Percentiles rank a stretch among this genome's conserved stretches.
Conservation (phyloP, 495 filamentous ascomycete species). For the Cryomyces antarcticus region DNA sequence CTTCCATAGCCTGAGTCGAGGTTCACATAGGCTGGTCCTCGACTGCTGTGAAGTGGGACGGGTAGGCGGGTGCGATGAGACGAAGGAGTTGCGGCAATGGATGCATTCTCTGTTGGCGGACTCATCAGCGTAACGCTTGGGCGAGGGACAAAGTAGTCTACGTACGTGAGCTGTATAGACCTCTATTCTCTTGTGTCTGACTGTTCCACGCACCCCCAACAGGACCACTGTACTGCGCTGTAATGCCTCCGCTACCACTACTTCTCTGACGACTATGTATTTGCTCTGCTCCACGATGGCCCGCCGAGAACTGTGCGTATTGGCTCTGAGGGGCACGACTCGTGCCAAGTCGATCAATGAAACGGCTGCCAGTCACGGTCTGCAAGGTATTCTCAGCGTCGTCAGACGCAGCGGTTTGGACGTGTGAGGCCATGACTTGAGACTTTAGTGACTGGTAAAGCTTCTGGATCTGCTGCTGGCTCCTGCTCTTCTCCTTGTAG, state of each 20-base stretch:
- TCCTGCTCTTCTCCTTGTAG: slow-evolving; percentile 52
- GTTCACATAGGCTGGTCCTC: not conserved
- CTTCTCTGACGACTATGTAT: slow-evolving; percentile 27
- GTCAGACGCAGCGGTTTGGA: slow-evolving; percentile 49
- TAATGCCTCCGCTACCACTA: slow-evolving; percentile 23
- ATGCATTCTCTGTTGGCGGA: slow-evolving; percentile 4
- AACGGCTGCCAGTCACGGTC: slow-evolving; percentile 6
- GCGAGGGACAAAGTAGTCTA: too few species aligned
- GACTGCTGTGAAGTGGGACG: not conserved
- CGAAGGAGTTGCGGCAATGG: slow-evolving; percentile 6
- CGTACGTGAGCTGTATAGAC: too few species aligned
- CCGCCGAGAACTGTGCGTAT: slow-evolving; percentile 14
- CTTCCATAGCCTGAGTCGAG: too few species aligned
- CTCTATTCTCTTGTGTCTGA: too few species aligned
- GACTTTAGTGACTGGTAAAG: slow-evolving; percentile 71
- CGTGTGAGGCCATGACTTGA: slow-evolving; percentile 44
- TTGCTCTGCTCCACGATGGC: slow-evolving; percentile 22
- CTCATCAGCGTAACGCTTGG: too few species aligned
- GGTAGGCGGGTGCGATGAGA: slow-evolving; percentile 6
- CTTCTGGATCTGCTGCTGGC: slow-evolving; percentile 59
- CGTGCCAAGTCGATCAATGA: slow-evolving; percentile 9
- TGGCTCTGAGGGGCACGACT: slow-evolving; percentile 1
- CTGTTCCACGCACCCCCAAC: too few species aligned
- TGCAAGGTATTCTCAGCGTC: slow-evolving; percentile 39
- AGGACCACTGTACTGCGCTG: too few species aligned